These are phyloP conservation scores for Yamadazyma siamensis DNA, from an alignment of 1,139 yeast genomes.

Conservation along the genomic window DNA sequence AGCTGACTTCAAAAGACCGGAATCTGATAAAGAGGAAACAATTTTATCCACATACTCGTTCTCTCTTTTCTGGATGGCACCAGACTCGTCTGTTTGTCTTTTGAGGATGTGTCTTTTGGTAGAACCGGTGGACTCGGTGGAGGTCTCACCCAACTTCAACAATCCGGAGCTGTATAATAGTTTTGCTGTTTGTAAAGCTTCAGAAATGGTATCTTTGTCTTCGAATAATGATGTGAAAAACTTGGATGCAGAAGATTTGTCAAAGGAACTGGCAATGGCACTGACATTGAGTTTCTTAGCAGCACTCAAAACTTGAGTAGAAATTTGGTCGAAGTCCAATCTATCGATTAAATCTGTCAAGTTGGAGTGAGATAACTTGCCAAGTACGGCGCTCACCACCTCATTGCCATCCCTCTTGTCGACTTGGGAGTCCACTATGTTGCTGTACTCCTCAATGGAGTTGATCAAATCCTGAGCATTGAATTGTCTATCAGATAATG, in stretches of 20 bases:
- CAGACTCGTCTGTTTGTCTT: not conserved
- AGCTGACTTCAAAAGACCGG: slow-evolving; percentile 21
- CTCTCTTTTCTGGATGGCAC: slow-evolving; percentile 13
- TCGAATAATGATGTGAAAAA: slow-evolving; percentile 22
- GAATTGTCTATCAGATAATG: slow-evolving; percentile 6
- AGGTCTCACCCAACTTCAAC: slow-evolving; percentile 10
- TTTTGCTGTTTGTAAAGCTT: slow-evolving; percentile 19
- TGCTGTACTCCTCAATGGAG: slow-evolving; percentile 10
- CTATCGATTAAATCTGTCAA: slow-evolving; percentile 10
- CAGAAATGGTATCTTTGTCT: slow-evolving; percentile 19
- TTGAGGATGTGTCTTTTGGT: slow-evolving; percentile 2
- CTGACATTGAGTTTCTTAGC: slow-evolving; percentile 8
- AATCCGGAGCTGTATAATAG: slow-evolving; percentile 14
- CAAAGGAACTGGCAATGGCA: slow-evolving; percentile 18
- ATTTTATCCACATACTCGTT: slow-evolving; percentile 18
- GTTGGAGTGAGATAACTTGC: slow-evolving; percentile 9
- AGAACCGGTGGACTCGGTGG: slow-evolving; percentile 4
- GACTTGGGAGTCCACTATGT: not conserved
- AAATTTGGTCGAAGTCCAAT: slow-evolving; percentile 9
- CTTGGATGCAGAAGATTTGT: slow-evolving; percentile 17
- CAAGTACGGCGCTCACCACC: slow-evolving; percentile 8
- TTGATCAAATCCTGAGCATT: slow-evolving; percentile 10
- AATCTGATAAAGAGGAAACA: slow-evolving; percentile 20
- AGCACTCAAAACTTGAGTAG: slow-evolving; percentile 8
- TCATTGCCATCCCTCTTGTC: slow-evolving; percentile 8